Base-by-base conservation (phyloP, 2,329 filamentous ascomycete species). In the Lachnellula hyalina region DNA sequence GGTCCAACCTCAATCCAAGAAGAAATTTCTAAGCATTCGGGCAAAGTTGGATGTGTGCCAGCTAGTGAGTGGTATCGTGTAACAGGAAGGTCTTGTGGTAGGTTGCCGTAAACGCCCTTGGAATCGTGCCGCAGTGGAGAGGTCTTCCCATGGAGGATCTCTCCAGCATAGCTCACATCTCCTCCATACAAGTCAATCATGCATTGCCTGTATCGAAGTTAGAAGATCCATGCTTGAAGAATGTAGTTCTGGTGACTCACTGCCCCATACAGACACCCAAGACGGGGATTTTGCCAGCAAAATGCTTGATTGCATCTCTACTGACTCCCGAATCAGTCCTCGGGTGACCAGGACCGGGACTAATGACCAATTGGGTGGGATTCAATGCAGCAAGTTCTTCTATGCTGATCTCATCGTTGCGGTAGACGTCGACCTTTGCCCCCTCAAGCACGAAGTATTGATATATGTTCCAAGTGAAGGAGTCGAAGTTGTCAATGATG, bases 261-360 rank as follows among this genome's bases (percentile, higher is more conserved):
- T 96, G 87, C 64, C 94, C 94, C 93, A 99, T 97, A 70, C 94
- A 99, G 32, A 99, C 94, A n/a, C 94, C 94, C 51, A 99, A 83
- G 14, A 99, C 84, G 11, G 94, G 94, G 48, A 99, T 89, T 74
- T 96, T 97, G 63, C 94, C 94, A 32, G 87, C 85, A 72, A 97
- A 99, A 71, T 96, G 80, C 65, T 84, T 80, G 67, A 99, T 96
- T 42, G 90, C 92, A 72, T 90, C 90, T 69, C 90, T 90, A 72
- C 92, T 96, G 67, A 99, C 84, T 54, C 94, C 95, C 19, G 94
- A 92, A 74, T 99, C 95, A 47, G 85, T 91, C 63, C 83, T 79
- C 41, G 94, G 94, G 74, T 99, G 95, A 36, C 94, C 94, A 11
- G 94, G 95, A 1, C 94, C 94, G 19, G 94, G 94, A 69, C 92